Percentiles rank a stretch among this genome's conserved stretches.
phyloP scores from a whole-genome alignment of 164 flowering plant genomes.

The Umbellularia californica region DNA sequence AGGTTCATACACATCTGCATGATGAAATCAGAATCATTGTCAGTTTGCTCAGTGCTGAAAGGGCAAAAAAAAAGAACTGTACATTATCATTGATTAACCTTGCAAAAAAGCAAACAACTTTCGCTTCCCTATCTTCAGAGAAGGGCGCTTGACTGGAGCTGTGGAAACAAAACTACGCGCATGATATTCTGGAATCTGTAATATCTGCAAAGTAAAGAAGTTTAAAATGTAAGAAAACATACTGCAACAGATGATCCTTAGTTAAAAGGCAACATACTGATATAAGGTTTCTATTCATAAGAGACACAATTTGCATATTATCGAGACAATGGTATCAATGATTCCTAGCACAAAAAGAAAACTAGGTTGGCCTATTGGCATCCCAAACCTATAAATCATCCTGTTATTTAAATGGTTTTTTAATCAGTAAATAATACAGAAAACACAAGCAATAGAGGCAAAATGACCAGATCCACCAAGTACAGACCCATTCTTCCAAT shows the following conservation, averaged over 20 bases:
- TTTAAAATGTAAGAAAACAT: neutral
- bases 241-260: neutral
- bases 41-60: neutral
- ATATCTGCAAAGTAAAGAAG: slow-evolving; percentile 46
- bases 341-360: too few species aligned
- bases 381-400: too few species aligned
- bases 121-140: slow-evolving; percentile 65
- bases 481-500: slow-evolving; percentile 93
- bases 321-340: neutral
- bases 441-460: slow-evolving; percentile 5
- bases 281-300: neutral
- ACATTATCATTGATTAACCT: slow-evolving; percentile 35
- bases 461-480: slow-evolving; percentile 7
- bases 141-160: slow-evolving; percentile 54
- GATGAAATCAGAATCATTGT: slow-evolving; percentile 8
- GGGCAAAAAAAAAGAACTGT: neutral
- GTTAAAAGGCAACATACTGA: neutral
- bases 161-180: slow-evolving; percentile 41
- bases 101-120: slow-evolving; percentile 68
- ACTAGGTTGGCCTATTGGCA: too few species aligned
- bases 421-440: neutral
- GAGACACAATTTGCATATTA: neutral
- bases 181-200: slow-evolving; percentile 74
- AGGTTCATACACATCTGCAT: slow-evolving; percentile 85
- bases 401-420: too few species aligned